These are phyloP conservation scores for Cladosporium colombiae DNA, from an alignment of 2,329 filamentous ascomycete species.

Conservation along the genomic window DNA sequence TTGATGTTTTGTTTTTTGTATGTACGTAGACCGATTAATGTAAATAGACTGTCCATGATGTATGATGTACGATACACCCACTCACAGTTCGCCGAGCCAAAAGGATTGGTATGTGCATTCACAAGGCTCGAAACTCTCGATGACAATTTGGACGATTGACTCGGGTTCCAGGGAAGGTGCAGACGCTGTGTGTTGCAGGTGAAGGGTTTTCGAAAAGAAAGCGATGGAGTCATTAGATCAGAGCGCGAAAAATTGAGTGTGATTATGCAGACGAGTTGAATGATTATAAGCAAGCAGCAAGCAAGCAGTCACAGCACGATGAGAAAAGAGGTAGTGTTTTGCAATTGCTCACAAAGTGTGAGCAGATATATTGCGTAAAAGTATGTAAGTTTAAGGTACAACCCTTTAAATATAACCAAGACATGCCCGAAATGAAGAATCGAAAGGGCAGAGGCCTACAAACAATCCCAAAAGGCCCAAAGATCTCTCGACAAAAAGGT, in stretches of 20 bases:
- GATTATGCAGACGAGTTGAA: neutral
- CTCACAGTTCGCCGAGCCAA: neutral
- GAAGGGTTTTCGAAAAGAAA: neutral
- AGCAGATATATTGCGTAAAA: slow-evolving; percentile 12
- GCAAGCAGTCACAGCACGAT: neutral
- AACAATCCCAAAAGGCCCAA: slow-evolving; percentile 15
- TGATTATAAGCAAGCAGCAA: neutral
- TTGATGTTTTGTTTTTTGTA: neutral
- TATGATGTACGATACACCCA: neutral
- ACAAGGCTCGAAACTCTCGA: neutral
- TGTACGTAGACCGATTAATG: neutral
- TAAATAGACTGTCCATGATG: neutral
- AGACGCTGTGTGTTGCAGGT: neutral
- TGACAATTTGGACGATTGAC: neutral
- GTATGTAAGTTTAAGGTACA: slow-evolving; percentile 13
- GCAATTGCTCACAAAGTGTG: neutral
- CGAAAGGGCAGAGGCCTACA: slow-evolving; percentile 15
- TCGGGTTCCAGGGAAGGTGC: neutral
- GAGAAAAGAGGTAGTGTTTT: neutral
- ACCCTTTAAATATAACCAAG: slow-evolving; percentile 14
- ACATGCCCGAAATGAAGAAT: slow-evolving; percentile 17
- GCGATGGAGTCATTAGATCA: neutral
- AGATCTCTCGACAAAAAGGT: neutral
- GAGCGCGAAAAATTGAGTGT: neutral
- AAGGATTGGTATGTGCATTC: neutral